phyloP scores from a whole-genome alignment of 768 basidiomycete genomes.

The Royoungia palumana region DNA sequence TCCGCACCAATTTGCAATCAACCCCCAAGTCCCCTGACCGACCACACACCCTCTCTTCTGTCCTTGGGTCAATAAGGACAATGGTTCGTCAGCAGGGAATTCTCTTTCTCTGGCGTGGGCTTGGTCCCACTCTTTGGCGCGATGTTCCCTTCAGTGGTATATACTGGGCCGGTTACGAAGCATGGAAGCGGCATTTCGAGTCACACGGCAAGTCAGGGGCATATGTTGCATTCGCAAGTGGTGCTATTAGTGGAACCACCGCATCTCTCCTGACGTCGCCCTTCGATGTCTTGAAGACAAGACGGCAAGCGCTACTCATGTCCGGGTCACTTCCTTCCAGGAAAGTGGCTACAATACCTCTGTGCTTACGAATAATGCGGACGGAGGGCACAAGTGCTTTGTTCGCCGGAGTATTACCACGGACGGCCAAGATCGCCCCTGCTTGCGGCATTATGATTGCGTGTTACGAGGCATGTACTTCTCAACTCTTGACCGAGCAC shows the following conservation, averaged over 20 bases:
- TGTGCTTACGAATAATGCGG: conserved; percentile 66
- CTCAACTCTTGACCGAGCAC: background rate
- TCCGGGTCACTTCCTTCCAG: conserved; percentile 40
- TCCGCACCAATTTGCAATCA: conserved; percentile 92
- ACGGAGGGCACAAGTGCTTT: conserved; percentile 78
- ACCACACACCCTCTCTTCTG: conserved; percentile 76
- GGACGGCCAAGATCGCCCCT: conserved; percentile 93
- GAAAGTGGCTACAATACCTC: conserved; percentile 52
- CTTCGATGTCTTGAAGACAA: conserved; percentile 95
- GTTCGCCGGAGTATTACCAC: conserved; percentile 81
- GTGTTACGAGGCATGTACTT: conserved; percentile 74
- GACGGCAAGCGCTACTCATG: conserved; percentile 83
- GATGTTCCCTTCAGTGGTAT: conserved; percentile 97
- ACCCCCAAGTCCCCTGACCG: conserved; percentile 67
- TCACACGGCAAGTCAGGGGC: conserved; percentile 53
- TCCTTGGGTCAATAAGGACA: conserved; percentile 56
- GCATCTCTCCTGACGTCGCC: conserved; percentile 91
- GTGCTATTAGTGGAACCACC: conserved; percentile 81
- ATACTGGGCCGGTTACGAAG: conserved; percentile 96
- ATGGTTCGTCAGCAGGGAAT: conserved; percentile 65
- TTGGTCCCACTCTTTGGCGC: conserved; percentile 91
- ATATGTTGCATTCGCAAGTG: conserved; percentile 80
- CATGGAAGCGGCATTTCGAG: conserved; percentile 63
- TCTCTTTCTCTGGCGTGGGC: conserved; percentile 80
- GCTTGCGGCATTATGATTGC: conserved; percentile 99